Percentiles rank a stretch among this genome's conserved stretches.
Conservation (phyloP, 192 early-diverging fungal genomes). For the Globomyces pollinis-pini region DNA sequence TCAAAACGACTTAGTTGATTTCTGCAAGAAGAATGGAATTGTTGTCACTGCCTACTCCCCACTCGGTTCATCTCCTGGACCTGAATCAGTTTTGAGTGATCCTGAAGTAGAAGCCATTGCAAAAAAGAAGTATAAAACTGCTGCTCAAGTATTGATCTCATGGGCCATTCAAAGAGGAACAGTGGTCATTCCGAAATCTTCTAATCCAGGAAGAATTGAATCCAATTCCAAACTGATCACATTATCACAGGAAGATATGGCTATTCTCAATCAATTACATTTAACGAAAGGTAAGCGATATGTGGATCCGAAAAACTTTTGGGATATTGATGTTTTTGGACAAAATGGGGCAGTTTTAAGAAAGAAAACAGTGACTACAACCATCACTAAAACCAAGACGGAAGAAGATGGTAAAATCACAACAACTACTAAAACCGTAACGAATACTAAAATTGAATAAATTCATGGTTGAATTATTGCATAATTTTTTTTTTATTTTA, state of each 20-base stretch:
- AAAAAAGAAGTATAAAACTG: constrained; percentile 49
- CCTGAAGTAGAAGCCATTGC: constrained; percentile 55
- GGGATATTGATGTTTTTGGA: constrained; percentile 19
- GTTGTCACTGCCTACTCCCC: constrained; percentile 77
- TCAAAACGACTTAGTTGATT: constrained; percentile 65
- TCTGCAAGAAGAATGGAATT: constrained; percentile 62
- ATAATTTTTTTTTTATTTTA: no score
- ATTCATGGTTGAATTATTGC: no score
- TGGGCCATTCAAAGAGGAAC: constrained; percentile 71
- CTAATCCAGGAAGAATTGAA: constrained; percentile 51
- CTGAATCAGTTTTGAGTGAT: constrained; percentile 18
- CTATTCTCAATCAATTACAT: constrained; percentile 35
- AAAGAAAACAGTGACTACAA: no score
- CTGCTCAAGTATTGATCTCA: constrained; percentile 68
- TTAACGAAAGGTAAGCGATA: constrained; percentile 9
- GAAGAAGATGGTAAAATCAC: no score
- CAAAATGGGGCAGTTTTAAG: no score
- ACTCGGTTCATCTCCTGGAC: constrained; percentile 44
- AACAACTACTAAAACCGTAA: no score
- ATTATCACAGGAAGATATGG: constrained; percentile 44
- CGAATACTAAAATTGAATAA: no score
- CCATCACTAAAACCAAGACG: no score
- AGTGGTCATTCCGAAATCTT: constrained; percentile 74
- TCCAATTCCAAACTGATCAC: constrained; percentile 47
- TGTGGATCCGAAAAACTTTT: constrained; percentile 19